phyloP scores from a whole-genome alignment of 1,139 yeast genomes.

The Tardiomyces blankii region DNA sequence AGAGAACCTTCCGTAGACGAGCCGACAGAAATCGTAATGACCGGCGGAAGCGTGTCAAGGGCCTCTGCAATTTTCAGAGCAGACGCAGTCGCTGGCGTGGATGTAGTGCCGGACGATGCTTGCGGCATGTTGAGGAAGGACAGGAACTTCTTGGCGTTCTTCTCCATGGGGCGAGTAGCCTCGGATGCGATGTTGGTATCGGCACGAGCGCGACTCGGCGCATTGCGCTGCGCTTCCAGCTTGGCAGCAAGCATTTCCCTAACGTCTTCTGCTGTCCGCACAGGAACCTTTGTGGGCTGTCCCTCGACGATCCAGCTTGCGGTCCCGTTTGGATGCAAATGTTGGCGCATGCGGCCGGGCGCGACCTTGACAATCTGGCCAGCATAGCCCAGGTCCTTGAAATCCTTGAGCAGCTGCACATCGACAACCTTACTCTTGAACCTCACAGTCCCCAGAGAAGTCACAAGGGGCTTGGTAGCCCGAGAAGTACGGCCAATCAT shows the following conservation, averaged over 20 bases:
- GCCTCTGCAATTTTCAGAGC: constrained; percentile 3
- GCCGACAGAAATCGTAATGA: constrained; percentile 6
- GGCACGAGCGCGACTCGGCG: neutral
- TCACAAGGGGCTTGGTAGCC: constrained; percentile 1
- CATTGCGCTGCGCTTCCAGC: constrained; percentile 4
- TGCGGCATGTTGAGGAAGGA: neutral
- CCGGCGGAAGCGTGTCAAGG: constrained; percentile 5
- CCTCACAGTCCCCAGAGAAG: constrained; percentile 5
- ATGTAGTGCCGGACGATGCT: neutral
- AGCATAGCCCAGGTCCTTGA: constrained; percentile 43
- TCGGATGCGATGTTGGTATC: neutral
- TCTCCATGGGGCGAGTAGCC: neutral
- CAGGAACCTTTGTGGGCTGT: constrained; percentile 49
- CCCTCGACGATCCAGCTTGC: constrained; percentile 56
- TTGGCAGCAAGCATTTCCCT: constrained; percentile 4
- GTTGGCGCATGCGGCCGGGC: constrained; percentile 77
- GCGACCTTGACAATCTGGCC: constrained; percentile 73
- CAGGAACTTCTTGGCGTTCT: neutral
- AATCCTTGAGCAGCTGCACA: constrained; percentile 64
- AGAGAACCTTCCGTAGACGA: neutral
- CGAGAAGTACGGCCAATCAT: neutral
- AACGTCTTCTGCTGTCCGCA: constrained; percentile 31
- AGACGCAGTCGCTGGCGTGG: constrained; percentile 1
- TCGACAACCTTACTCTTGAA: constrained; percentile 37
- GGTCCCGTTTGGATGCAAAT: constrained; percentile 55